Conservation (phyloP, 768 basidiomycete species). For the Mycena rosella region DNA sequence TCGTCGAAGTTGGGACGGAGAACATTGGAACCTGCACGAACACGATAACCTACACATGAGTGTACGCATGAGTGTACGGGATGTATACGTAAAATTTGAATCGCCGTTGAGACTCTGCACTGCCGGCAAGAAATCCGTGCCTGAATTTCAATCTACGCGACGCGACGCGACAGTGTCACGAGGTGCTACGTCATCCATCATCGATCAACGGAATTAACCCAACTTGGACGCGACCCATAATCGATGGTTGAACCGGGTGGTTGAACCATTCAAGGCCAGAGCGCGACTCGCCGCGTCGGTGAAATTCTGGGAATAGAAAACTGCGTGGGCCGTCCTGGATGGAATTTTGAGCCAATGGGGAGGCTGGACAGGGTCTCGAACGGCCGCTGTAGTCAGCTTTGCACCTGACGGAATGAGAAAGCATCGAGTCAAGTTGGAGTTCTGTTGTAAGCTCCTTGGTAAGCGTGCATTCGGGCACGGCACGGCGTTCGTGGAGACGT, state of each 20-base stretch:
- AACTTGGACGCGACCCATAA: neutral
- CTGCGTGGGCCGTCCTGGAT: too few species aligned
- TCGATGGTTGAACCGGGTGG: neutral
- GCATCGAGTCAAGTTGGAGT: neutral
- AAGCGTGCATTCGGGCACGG: neutral
- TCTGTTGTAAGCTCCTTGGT: neutral
- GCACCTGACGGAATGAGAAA: neutral
- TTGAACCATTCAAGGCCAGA: too few species aligned
- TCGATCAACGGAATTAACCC: neutral
- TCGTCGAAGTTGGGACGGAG: conserved; percentile 54
- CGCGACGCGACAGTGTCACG: neutral
- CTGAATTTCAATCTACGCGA: neutral
- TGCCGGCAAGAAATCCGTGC: too few species aligned
- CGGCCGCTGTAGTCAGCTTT: too few species aligned
- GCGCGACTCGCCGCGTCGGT: too few species aligned
- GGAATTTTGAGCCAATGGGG: too few species aligned
- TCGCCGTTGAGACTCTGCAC: too few species aligned
- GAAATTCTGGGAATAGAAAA: too few species aligned
- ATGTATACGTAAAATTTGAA: too few species aligned
- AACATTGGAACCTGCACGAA: conserved; percentile 55
- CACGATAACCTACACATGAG: conserved; percentile 31
- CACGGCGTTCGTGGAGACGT: neutral
- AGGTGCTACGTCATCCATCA: neutral
- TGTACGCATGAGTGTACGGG: too few species aligned
- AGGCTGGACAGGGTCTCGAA: too few species aligned